Evolutionary conservation across 2,329 filamentous ascomycete species (phyloP), one percentile per base, ranked within the genome.

Genomic region (Endothia cerciana): DNA sequence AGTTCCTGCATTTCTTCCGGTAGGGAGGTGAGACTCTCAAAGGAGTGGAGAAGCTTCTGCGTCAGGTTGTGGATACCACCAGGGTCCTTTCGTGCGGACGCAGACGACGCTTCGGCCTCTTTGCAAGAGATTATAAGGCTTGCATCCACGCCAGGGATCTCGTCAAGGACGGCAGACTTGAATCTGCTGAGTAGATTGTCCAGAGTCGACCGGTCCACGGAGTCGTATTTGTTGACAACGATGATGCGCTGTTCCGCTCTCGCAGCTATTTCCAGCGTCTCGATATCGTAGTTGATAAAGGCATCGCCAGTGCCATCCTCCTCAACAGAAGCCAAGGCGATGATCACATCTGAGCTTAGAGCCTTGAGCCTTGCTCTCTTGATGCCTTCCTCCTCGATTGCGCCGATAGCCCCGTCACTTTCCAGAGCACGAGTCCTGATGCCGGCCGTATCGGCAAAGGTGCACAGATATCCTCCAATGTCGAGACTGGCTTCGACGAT

Each of bases 361-460:
- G 94, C 95, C 72, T 91, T 90, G 66, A 89, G 87, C 75, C 90
- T 92, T 8, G 95, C 95, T 60, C 95, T 85, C 60, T 91, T 87
- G 74, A 99, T 98, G 1, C 95, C 95, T 77, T 99, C 95, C 74
- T 89, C 82, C 74, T 99, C 95, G 33, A 99, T 84, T 11, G 85
- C 81, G 0, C 93, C 92, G 67, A 97, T 87, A 41, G 71, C 71
- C 11, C 45, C 65, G 33, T 62, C 65, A 36, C 64, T 60, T 71
- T 70, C 22, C 68, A 71, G 67, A 30, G 71, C 69, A 43, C 71
- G 76, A 58, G 83, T 86, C 60, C 93, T 85, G 71, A 99, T 87
- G 0, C 95, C 95, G 25, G 95, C 95, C 72, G 95, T 98, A 78
- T 99, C 95, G 19, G 94, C 94, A 74, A 99, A 89, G n/a, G 91